A percentile compares a stretch with the other conserved stretches of the same genome.
Evolutionary conservation across 108 stramenopile species (phyloP).

Genomic region (Aurantiochytrium sp.): DNA sequence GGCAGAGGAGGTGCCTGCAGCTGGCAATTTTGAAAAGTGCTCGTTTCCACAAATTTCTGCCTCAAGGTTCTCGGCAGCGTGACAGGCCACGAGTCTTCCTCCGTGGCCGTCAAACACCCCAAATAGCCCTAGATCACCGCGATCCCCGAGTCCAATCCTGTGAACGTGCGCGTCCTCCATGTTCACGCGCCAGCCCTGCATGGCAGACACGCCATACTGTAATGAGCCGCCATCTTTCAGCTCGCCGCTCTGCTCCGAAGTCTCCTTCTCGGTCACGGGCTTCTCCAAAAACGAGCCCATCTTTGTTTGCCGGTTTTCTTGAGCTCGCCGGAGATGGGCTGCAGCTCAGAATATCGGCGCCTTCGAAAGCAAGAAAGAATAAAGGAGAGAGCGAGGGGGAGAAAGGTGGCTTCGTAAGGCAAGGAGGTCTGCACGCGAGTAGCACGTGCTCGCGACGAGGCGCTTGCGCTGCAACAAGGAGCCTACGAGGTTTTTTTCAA

Average conservation of each 20-base stretch:
- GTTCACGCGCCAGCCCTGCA: conserved; percentile 27
- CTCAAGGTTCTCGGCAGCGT: neutral
- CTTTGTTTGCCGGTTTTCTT: neutral
- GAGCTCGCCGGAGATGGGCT: too few species aligned
- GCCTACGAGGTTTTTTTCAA: too few species aligned
- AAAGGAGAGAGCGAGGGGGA: too few species aligned
- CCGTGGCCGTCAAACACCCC: conserved; percentile 28
- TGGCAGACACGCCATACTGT: neutral
- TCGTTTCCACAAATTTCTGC: neutral
- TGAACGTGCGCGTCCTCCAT: conserved; percentile 18
- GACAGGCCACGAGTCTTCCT: neutral
- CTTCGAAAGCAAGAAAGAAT: too few species aligned
- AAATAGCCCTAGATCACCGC: neutral
- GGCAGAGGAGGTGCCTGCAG: neutral
- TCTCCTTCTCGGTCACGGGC: conserved; percentile 21
- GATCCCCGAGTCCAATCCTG: neutral
- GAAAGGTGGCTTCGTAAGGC: too few species aligned
- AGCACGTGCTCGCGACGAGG: too few species aligned
- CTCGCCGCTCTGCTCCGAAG: neutral
- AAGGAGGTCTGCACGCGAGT: too few species aligned
- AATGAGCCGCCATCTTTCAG: neutral
- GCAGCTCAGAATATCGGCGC: too few species aligned
- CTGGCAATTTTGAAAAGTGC: neutral
- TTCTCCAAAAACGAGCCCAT: conserved; percentile 29
- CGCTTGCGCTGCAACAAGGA: too few species aligned